These are phyloP conservation scores for Psophocarpus tetragonolobus DNA, from an alignment of 306 rosid species.

Conservation along the genomic window DNA sequence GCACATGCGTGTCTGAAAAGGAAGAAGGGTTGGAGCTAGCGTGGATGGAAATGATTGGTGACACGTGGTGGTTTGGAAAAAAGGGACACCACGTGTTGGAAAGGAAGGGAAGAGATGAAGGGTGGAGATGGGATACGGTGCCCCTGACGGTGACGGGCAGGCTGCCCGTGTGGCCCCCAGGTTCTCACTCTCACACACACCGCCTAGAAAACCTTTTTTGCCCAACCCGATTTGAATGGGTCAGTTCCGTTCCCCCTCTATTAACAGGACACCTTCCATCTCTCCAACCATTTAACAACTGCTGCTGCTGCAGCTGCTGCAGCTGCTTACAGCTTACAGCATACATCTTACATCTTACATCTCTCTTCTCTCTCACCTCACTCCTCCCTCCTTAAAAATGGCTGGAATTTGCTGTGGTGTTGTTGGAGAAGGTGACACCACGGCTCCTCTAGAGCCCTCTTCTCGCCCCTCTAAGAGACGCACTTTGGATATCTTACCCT, in stretches of 20 bases:
- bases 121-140: slow-evolving; percentile 38
- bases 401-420: slow-evolving; percentile 87
- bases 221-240: slow-evolving; percentile 26
- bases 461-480: slow-evolving; percentile 46
- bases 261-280: not conserved
- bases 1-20: slow-evolving; percentile 83
- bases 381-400: too few relatives aligned
- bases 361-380: not conserved
- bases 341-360: too few relatives aligned
- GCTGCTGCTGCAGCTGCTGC: too few relatives aligned
- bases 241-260: not conserved
- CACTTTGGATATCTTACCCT: slow-evolving; percentile 46
- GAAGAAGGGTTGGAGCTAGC: slow-evolving; percentile 31
- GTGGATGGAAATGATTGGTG: slow-evolving; percentile 47
- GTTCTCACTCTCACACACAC: slow-evolving; percentile 23
- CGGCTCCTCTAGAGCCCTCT: slow-evolving; percentile 48
- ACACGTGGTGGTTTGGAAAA: slow-evolving; percentile 43
- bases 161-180: slow-evolving; percentile 77
- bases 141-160: slow-evolving; percentile 67
- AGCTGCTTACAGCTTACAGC: too few relatives aligned
- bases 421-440: slow-evolving; percentile 65
- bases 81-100: slow-evolving; percentile 49
- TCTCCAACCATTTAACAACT: too few relatives aligned
- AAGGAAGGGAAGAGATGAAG: not conserved
- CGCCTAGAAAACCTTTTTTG: slow-evolving; percentile 42